Evolutionary conservation across 768 basidiomycete species (phyloP).

Genomic region (Tricholomella constricta): DNA sequence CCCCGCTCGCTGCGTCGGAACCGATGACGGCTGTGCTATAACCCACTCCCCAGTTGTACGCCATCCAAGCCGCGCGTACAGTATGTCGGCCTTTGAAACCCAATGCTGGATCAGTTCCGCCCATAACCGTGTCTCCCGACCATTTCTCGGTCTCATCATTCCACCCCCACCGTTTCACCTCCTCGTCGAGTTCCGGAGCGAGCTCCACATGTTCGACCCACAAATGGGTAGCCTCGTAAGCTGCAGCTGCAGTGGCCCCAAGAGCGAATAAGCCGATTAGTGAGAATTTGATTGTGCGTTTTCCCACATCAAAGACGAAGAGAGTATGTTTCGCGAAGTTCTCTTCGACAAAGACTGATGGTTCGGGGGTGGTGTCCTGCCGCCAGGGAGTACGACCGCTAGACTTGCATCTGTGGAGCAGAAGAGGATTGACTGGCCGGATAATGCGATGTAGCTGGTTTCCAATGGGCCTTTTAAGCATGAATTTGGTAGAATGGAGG

Average conservation of each 20-base stretch:
- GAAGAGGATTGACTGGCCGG: neutral
- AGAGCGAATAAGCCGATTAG: conserved; percentile 45
- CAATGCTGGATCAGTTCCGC: conserved; percentile 75
- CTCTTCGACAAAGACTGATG: conserved; percentile 24
- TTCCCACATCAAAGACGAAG: conserved; percentile 44
- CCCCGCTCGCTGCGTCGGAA: conserved; percentile 36
- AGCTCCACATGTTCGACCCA: conserved; percentile 64
- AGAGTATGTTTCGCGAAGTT: conserved; percentile 33
- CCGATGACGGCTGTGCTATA: conserved; percentile 37
- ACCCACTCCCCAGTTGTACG: conserved; percentile 63
- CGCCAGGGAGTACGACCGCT: conserved; percentile 14
- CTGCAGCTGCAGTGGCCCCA: conserved; percentile 44
- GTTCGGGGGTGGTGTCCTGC: conserved; percentile 15
- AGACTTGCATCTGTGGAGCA: conserved; percentile 12
- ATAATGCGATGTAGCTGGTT: neutral
- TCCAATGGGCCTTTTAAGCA: conserved; percentile 13
- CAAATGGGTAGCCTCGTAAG: conserved; percentile 59
- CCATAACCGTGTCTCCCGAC: conserved; percentile 51
- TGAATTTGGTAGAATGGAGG: conserved; percentile 7
- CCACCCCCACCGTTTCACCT: conserved; percentile 67
- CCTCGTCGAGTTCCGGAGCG: conserved; percentile 49
- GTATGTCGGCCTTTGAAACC: conserved; percentile 62
- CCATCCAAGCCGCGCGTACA: conserved; percentile 73
- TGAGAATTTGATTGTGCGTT: conserved; percentile 53
- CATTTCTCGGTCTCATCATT: conserved; percentile 61